Evolutionary conservation across 495 filamentous ascomycete species (phyloP).

Genomic region (Aspergillus conjunctus): DNA sequence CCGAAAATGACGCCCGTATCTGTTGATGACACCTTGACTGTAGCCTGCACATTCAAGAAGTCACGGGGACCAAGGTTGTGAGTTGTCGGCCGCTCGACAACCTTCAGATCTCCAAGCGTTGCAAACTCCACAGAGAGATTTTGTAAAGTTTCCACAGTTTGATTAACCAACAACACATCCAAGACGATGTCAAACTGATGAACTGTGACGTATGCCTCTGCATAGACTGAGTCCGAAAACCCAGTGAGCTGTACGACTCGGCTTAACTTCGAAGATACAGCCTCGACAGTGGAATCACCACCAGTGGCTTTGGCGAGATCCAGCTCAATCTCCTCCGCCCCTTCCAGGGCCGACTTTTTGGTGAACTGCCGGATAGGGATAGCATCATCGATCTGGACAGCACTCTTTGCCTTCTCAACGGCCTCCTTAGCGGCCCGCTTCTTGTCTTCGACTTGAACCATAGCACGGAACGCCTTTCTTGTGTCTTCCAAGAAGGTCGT

Average conservation of each 20-base stretch:
- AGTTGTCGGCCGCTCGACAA: constrained; percentile 93
- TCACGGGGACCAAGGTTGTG: constrained; percentile 94
- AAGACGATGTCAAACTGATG: constrained; percentile 99
- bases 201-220: constrained; percentile 97
- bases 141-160: constrained; percentile 94
- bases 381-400: constrained; percentile 93
- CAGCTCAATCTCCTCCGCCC: constrained; percentile 79
- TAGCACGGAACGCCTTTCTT: constrained; percentile 93
- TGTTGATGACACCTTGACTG: constrained; percentile 98
- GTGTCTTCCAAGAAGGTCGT: constrained; percentile 95
- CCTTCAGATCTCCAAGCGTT: constrained; percentile 95
- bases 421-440: constrained; percentile 92
- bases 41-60: constrained; percentile 96
- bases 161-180: constrained; percentile 96
- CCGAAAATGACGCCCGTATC: constrained; percentile 99
- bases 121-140: constrained; percentile 98
- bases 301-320: constrained; percentile 95
- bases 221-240: constrained; percentile 98
- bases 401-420: constrained; percentile 87
- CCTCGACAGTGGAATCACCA: constrained; percentile 80
- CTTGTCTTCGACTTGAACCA: constrained; percentile 98
- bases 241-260: constrained; percentile 96
- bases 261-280: constrained; percentile 89
- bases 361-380: constrained; percentile 88
- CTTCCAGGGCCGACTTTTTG: constrained; percentile 87